Conservation (phyloP, 192 early-diverging fungal species). For the Phycomyces blakesleeanus region DNA sequence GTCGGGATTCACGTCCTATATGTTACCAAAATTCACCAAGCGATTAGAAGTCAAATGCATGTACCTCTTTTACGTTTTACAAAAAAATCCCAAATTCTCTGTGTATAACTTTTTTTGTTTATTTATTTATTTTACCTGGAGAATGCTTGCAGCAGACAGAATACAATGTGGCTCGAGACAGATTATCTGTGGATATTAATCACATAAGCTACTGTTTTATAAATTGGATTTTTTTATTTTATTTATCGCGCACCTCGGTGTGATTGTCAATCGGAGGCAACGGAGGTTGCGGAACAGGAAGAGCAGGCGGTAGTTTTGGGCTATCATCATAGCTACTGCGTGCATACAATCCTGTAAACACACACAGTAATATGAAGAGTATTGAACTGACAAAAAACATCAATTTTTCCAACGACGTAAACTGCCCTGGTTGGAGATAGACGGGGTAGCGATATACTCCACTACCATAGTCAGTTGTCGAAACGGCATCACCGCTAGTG, state of each 20-base stretch:
- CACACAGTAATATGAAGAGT: slow-evolving; percentile 23
- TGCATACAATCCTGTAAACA: slow-evolving; percentile 34
- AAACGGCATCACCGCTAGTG: slow-evolving; percentile 3
- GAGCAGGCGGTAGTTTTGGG: neutral
- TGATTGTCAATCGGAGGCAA: slow-evolving; percentile 7
- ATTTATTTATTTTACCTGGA: slow-evolving; percentile 25
- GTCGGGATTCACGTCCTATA: slow-evolving; percentile 44
- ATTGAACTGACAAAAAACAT: slow-evolving; percentile 30
- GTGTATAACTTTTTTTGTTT: neutral
- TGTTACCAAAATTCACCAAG: neutral
- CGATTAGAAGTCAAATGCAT: no score
- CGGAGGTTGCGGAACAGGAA: slow-evolving; percentile 10
- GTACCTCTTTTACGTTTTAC: no score
- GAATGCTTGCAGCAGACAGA: slow-evolving; percentile 52
- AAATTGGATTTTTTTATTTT: neutral
- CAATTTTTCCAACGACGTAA: slow-evolving; percentile 31
- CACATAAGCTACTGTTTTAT: neutral
- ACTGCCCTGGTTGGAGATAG: slow-evolving; percentile 30
- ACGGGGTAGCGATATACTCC: slow-evolving; percentile 26
- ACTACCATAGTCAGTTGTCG: slow-evolving; percentile 20
- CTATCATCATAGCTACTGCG: slow-evolving; percentile 18
- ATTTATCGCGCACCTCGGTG: slow-evolving; percentile 2
- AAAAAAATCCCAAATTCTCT: no score
- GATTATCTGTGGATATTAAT: slow-evolving; percentile 10
- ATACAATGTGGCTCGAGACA: slow-evolving; percentile 58